Evolutionary conservation across 768 basidiomycete species (phyloP).

Genomic region (Rhizopogon vulgaris): DNA sequence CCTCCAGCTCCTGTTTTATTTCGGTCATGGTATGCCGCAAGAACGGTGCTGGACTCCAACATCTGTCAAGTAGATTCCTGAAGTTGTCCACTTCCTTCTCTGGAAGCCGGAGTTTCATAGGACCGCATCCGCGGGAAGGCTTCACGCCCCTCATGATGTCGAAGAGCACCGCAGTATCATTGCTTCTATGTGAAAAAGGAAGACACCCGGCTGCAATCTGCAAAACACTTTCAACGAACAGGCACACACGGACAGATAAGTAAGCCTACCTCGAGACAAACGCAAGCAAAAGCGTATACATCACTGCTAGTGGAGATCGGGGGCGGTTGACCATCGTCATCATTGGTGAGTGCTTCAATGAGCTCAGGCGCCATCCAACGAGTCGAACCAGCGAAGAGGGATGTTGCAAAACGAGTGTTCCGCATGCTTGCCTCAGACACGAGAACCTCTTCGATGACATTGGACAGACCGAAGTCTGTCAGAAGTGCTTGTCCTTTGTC

Average conservation of each 20-base stretch:
- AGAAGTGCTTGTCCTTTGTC: conserved; percentile 47
- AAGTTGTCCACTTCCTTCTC: conserved; percentile 27
- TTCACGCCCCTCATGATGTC: conserved; percentile 48
- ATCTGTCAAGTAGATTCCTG: conserved; percentile 39
- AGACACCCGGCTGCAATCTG: conserved; percentile 47
- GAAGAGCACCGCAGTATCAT: conserved; percentile 50
- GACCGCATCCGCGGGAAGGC: conserved; percentile 32
- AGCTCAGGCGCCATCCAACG: conserved; percentile 50
- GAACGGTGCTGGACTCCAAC: conserved; percentile 35
- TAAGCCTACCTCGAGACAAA: conserved; percentile 49
- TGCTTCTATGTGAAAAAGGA: conserved; percentile 47
- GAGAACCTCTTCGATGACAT: conserved; percentile 48
- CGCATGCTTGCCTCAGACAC: conserved; percentile 20
- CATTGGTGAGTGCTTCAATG: conserved; percentile 43
- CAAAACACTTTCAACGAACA: background rate
- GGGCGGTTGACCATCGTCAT: conserved; percentile 33
- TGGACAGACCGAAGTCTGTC: conserved; percentile 58
- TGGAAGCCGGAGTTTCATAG: conserved; percentile 12
- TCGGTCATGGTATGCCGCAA: conserved; percentile 40
- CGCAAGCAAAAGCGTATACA: conserved; percentile 55
- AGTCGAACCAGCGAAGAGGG: conserved; percentile 28
- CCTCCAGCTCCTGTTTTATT: conserved; percentile 16
- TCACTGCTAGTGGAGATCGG: conserved; percentile 47
- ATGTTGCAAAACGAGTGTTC: conserved; percentile 21
- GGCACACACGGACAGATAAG: background rate